These are phyloP conservation scores for Zygosaccharomyces pseudorouxii DNA, from an alignment of 805 yeast species.

Conservation along the genomic window DNA sequence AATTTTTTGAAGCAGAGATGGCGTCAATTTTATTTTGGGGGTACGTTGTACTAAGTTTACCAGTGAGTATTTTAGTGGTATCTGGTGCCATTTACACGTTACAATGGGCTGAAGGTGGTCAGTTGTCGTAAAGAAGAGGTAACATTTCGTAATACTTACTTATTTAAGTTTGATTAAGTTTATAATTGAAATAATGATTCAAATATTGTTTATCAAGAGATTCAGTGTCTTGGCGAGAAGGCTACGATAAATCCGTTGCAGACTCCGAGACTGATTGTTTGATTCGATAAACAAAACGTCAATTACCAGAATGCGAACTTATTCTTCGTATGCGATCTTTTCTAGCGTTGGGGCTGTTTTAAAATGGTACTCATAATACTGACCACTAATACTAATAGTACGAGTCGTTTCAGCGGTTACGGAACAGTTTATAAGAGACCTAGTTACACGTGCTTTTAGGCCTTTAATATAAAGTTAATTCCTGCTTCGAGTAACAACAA, in stretches of 20 bases:
- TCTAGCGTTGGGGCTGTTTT: too few relatives aligned
- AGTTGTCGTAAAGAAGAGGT: background rate
- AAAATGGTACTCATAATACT: too few relatives aligned
- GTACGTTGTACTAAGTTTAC: conserved; percentile 67
- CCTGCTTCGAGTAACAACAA: too few relatives aligned
- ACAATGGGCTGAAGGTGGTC: conserved; percentile 37
- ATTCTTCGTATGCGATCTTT: too few relatives aligned
- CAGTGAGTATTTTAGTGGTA: conserved; percentile 69
- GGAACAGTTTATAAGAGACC: too few relatives aligned
- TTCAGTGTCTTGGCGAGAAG: background rate
- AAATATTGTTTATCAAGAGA: background rate
- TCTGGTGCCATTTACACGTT: conserved; percentile 53
- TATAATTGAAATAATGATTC: too few relatives aligned
- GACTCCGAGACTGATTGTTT: background rate
- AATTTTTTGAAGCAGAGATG: conserved; percentile 75
- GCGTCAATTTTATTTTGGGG: conserved; percentile 81
- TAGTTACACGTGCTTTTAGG: too few relatives aligned
- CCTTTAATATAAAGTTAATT: too few relatives aligned
- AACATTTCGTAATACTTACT: too few relatives aligned
- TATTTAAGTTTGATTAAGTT: too few relatives aligned
- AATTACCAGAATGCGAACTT: background rate
- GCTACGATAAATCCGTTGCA: background rate
- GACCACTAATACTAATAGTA: too few relatives aligned
- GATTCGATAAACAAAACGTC: background rate
- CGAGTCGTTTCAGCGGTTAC: too few relatives aligned